Evolutionary conservation across 768 basidiomycete species (phyloP).

Genomic region (Trametes elegans): DNA sequence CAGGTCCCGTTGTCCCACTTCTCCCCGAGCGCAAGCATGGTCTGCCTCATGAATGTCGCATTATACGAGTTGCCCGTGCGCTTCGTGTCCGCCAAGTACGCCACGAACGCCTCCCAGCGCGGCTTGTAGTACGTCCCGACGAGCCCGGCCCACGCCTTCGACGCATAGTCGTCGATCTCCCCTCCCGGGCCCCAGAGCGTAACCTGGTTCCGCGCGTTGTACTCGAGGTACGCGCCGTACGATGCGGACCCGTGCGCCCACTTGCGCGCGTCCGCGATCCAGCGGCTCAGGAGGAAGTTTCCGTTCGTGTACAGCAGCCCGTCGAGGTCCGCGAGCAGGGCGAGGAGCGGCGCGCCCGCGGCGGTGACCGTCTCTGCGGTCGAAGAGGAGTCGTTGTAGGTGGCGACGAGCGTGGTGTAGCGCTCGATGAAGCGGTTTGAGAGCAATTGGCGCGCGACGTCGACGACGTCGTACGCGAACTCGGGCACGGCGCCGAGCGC

Average conservation of each 20-base stretch:
- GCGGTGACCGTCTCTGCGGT: slow-evolving; percentile 23
- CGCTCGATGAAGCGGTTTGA: slow-evolving; percentile 36
- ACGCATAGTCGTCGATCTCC: slow-evolving; percentile 42
- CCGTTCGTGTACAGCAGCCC: slow-evolving; percentile 31
- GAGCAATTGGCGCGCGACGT: slow-evolving; percentile 39
- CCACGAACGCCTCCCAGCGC: slow-evolving; percentile 37
- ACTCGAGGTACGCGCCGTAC: slow-evolving; percentile 37
- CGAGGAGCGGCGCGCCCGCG: slow-evolving; percentile 30
- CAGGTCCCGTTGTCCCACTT: slow-evolving; percentile 29
- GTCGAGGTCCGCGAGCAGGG: slow-evolving; percentile 36
- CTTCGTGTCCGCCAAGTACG: slow-evolving; percentile 33
- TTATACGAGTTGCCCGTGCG: slow-evolving; percentile 31
- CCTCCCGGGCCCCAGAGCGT: slow-evolving; percentile 43
- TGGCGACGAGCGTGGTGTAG: slow-evolving; percentile 32
- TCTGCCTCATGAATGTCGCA: slow-evolving; percentile 20
- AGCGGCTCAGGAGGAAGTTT: slow-evolving; percentile 34
- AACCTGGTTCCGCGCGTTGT: slow-evolving; percentile 41
- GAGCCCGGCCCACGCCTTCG: slow-evolving; percentile 43
- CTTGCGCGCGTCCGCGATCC: slow-evolving; percentile 35
- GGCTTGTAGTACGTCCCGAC: slow-evolving; percentile 35
- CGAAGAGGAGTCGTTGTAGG: slow-evolving; percentile 27
- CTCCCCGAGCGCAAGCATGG: slow-evolving; percentile 35
- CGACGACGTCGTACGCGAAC: slow-evolving; percentile 40
- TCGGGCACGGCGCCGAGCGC: slow-evolving; percentile 29
- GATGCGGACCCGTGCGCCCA: slow-evolving; percentile 31